phyloP scores from a whole-genome alignment of 2,329 filamentous ascomycete species.

The Trichoderma hamatum region DNA sequence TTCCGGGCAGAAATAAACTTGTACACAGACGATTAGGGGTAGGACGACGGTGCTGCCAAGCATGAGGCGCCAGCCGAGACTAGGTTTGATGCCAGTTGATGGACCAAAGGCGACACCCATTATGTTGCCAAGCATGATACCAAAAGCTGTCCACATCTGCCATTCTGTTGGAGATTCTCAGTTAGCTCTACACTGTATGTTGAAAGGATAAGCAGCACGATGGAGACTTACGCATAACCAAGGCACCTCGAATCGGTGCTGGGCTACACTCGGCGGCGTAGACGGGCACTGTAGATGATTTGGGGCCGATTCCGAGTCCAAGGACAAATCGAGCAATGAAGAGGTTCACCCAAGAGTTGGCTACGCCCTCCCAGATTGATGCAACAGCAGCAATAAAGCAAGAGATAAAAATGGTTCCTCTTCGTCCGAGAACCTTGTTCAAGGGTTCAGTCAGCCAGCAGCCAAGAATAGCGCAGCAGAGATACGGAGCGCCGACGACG shows the following conservation, averaged over 20 bases:
- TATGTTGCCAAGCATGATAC: constrained; percentile 53
- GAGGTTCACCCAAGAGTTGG: constrained; percentile 59
- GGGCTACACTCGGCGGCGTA: constrained; percentile 74
- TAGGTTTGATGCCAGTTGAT: constrained; percentile 41
- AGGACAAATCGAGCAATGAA: constrained; percentile 67
- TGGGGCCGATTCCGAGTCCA: constrained; percentile 69
- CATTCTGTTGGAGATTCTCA: neutral
- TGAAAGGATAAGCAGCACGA: neutral
- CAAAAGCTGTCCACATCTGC: constrained; percentile 32
- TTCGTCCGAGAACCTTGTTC: constrained; percentile 29
- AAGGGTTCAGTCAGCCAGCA: constrained; percentile 42
- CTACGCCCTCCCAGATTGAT: constrained; percentile 34
- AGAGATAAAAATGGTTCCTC: constrained; percentile 30
- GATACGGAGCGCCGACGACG: constrained; percentile 30
- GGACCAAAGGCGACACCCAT: constrained; percentile 53
- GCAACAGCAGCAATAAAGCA: constrained; percentile 29
- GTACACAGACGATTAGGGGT: constrained; percentile 54
- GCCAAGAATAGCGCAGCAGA: constrained; percentile 28
- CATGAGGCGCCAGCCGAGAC: constrained; percentile 64
- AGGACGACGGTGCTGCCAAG: constrained; percentile 61
- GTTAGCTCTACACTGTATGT: neutral
- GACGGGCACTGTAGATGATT: constrained; percentile 66
- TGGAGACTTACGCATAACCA: constrained; percentile 63
- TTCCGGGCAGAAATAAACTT: constrained; percentile 67
- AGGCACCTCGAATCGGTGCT: constrained; percentile 66